phyloP scores from a whole-genome alignment of 139 green algal species.

The Haematococcus lacustris region DNA sequence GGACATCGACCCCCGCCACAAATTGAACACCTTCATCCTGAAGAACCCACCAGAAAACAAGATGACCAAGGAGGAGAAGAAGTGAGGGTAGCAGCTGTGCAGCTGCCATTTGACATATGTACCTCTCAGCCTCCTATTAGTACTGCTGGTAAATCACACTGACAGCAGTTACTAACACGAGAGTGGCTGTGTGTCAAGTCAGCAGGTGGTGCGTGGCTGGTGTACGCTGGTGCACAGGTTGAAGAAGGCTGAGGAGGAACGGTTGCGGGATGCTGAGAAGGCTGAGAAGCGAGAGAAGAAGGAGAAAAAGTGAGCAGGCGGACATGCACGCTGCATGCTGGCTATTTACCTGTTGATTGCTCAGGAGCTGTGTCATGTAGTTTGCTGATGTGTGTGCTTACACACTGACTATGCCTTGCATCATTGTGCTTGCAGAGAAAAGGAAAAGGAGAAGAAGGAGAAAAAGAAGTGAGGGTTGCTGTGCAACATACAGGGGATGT shows the following conservation, averaged over 20 bases:
- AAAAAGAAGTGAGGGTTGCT: slow-evolving; percentile 31
- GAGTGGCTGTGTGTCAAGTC: background rate
- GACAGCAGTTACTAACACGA: background rate
- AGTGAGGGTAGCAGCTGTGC: slow-evolving; percentile 29
- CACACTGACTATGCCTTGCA: background rate
- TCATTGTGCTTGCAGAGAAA: slow-evolving; percentile 1
- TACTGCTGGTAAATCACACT: background rate
- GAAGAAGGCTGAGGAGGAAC: slow-evolving; percentile 86
- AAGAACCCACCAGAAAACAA: slow-evolving; percentile 96
- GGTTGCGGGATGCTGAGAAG: slow-evolving; percentile 55
- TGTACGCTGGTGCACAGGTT: slow-evolving; percentile 35
- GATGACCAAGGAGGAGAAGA: slow-evolving; percentile 83
- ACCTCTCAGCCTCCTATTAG: background rate
- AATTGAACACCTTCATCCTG: slow-evolving; percentile 96
- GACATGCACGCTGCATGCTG: background rate
- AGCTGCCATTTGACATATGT: background rate
- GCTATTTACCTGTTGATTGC: background rate
- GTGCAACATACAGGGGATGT: too few relatives aligned
- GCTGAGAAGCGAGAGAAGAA: slow-evolving; percentile 63
- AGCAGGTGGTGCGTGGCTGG: background rate
- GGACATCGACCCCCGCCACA: slow-evolving; percentile 87
- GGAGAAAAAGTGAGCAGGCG: slow-evolving; percentile 33
- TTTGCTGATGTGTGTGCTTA: background rate
- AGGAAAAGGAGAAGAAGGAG: slow-evolving; percentile 37
- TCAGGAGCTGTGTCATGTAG: background rate